Evolutionary conservation across 2,329 filamentous ascomycete species (phyloP), one percentile per base, ranked within the genome.

Genomic region (Purpureocillium lavendulum): DNA sequence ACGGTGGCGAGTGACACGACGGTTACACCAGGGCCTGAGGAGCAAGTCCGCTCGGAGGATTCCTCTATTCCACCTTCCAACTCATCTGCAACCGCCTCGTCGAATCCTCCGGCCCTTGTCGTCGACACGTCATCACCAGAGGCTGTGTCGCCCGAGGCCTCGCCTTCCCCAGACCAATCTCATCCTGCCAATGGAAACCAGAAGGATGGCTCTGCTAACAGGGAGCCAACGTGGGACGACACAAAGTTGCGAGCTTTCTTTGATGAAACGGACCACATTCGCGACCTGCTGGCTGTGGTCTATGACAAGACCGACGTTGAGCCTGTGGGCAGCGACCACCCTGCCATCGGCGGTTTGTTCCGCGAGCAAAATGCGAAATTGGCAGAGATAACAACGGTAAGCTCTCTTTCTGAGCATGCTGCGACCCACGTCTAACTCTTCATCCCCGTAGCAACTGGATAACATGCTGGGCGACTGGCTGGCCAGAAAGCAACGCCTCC

Each of bases 231-330:
- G 0, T 98, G 92, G 92, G 90, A 87, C 45, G 90, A 97, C 59
- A 73, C 80, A 40, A 86, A 80, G 51, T 74, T 98, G 21, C 80
- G 87, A 43, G 82, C 85, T 12, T 98, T 96, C 63, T 84, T 97
- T 53, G 90, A 97, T 49, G 87, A 92, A 49, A 80, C 87, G 44
- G 81, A 82, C 28, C 87, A 95, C 46, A 87, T 98, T 49, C 79
- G 87, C 37, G 90, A 98, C 57, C 75, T 97, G 57, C 73, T 97
- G 38, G 75, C 89, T 30, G 84, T 98, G 44, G 87, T 98, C 21
- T 89, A 95, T 56, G 89, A 97, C 62, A 95, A 89, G 59, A 84
- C 80, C 12, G 85, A 89, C 43, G 80, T 94, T 13, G 75, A 80
- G 32, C 84, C 87, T 14, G 85, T 83, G 7, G 78, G 83, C 1